Conservation (phyloP, 768 basidiomycete genomes). For the Phlebiopsis gigantea region DNA sequence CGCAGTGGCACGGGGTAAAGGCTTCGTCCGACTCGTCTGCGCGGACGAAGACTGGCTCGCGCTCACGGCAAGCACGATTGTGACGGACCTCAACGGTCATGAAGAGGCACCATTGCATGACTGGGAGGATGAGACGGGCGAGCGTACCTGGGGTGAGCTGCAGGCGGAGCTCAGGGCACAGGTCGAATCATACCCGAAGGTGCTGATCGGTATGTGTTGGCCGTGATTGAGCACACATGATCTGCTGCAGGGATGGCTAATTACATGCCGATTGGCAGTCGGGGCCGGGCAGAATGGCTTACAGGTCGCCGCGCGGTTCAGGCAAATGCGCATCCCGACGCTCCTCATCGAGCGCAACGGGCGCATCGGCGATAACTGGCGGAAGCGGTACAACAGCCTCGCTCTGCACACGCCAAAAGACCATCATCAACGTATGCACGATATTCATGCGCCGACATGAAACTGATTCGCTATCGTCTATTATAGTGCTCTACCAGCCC, state of each 20-base stretch:
- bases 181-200: not conserved
- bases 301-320: conserved; percentile 36
- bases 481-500: conserved; percentile 18
- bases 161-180: not conserved
- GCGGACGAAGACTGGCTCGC: conserved; percentile 30
- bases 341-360: conserved; percentile 32
- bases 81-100: conserved; percentile 30
- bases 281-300: conserved; percentile 42
- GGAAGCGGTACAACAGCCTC: conserved; percentile 39
- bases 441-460: not conserved
- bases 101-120: conserved; percentile 25
- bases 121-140: conserved; percentile 32
- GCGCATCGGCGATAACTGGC: conserved; percentile 38
- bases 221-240: not conserved
- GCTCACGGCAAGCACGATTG: conserved; percentile 22
- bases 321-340: conserved; percentile 33
- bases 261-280: conserved; percentile 26
- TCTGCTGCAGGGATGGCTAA: too few species aligned
- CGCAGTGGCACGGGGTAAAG: conserved; percentile 26
- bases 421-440: conserved; percentile 17
- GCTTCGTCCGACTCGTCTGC: conserved; percentile 28
- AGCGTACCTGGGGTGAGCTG: not conserved
- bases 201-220: not conserved
- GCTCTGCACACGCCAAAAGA: conserved; percentile 32
- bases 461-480: not conserved